Evolutionary conservation across 164 flowering plant species (phyloP).

Genomic region (Akebia trifoliata): DNA sequence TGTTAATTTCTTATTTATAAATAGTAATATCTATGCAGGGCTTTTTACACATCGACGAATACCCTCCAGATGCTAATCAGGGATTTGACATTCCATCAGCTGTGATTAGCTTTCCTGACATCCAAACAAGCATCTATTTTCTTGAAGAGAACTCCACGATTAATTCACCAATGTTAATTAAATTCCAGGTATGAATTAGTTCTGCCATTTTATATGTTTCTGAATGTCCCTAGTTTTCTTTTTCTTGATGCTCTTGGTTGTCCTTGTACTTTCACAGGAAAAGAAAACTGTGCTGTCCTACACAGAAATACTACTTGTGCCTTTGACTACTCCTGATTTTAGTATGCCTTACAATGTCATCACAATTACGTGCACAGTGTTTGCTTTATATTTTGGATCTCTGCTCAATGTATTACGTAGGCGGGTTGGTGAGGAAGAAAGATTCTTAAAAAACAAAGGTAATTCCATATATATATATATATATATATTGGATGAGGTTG

Average conservation of each 20-base stretch:
- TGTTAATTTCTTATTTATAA: conserved; percentile 3
- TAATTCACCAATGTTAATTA: conserved; percentile 49
- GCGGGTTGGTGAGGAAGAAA: conserved; percentile 89
- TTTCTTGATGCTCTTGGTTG: conserved; percentile 5
- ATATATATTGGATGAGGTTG: background rate
- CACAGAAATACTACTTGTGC: conserved; percentile 93
- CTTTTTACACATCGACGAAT: conserved; percentile 89
- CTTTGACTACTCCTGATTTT: conserved; percentile 96
- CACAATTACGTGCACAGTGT: conserved; percentile 93
- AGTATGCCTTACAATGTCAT: conserved; percentile 99
- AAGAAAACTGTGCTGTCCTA: conserved; percentile 56
- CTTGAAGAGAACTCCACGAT: conserved; percentile 27
- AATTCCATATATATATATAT: conserved; percentile 7
- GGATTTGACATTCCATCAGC: conserved; percentile 98
- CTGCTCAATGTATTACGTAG: conserved; percentile 81
- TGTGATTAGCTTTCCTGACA: conserved; percentile 65
- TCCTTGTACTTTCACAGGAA: conserved; percentile 43
- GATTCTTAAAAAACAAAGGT: conserved; percentile 58
- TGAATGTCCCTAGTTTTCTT: background rate
- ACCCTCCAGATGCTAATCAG: conserved; percentile 98
- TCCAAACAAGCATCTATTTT: conserved; percentile 41
- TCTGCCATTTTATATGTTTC: background rate
- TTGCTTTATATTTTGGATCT: conserved; percentile 94
- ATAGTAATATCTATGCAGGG: conserved; percentile 41
- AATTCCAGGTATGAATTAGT: conserved; percentile 51